Evolutionary conservation across 1,284 basidiomycete species (phyloP), one percentile per base, ranked within the genome.

Genomic region (Cystobasidium pallidum): DNA sequence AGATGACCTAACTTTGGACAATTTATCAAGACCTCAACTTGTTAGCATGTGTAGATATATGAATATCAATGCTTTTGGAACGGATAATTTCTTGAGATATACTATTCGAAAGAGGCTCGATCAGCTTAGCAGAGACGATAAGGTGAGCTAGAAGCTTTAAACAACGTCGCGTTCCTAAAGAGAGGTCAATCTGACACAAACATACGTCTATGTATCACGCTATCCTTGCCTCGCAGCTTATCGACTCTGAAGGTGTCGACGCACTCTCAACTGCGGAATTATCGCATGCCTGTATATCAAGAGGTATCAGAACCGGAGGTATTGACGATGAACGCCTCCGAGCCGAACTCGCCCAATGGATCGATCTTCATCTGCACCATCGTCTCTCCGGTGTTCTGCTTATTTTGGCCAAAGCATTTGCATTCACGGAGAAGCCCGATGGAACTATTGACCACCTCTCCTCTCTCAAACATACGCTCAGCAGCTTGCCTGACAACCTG

Each of bases 21-120:
- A 99, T 82, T 85, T 99, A 74, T 94, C 94, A 2, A 89, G 95
- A 36, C 94, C 96, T 28, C 95, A 99, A 82, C 86, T 99, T 19
- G 94, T 97, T 47, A 95, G 92, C 1, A 95, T 96, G 89, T 97
- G 90, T 78, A 87, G 92, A 68, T 97, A 96, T 82, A 97, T 99
- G 94, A 93, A 91, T 77, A 88, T 98, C 80, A 93, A 98, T 82
- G 95, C 95, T 2, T 99, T 98, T 79, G 95, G 95, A 54, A 99
- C 96, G 43, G 95, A 99, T 82, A 98, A 98, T 83, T 98, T 97
- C 84, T 86, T 99, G 57, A 91, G 95, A 68, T 94, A 94, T 73
- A 89, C 92, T 74, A 93, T 99, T 80, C 90, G 93, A 51, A 87
- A 87, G 73, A 88, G 93, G 58, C 86, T 99, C 49, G 85, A 90